Evolutionary conservation across 345 rosid species (phyloP).

Genomic region (Corymbia maculata): DNA sequence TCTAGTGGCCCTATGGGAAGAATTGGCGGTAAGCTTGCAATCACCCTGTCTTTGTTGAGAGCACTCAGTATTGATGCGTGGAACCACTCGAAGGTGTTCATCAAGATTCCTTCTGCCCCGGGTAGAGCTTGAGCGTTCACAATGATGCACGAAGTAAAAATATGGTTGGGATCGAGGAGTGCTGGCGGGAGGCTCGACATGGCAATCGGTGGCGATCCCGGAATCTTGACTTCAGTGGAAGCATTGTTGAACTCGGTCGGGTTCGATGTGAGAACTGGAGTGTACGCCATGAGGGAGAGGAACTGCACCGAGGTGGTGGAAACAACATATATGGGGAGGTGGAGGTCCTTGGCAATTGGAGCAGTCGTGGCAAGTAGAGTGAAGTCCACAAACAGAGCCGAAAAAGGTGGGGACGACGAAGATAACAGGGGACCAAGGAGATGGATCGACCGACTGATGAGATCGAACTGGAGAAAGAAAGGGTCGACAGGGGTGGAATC

Average conservation of each 20-base stretch:
- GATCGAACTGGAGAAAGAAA: slow-evolving; percentile 19
- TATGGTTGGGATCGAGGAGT: background rate
- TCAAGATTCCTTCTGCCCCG: slow-evolving; percentile 13
- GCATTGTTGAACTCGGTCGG: background rate
- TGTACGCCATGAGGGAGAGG: slow-evolving; percentile 2
- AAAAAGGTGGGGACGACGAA: slow-evolving; percentile 4
- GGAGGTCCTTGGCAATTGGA: slow-evolving; percentile 5
- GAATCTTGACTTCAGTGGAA: slow-evolving; percentile 6
- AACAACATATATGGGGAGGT: slow-evolving; percentile 15
- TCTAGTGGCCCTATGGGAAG: slow-evolving; percentile 23
- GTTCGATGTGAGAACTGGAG: background rate
- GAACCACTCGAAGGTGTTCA: slow-evolving; percentile 25
- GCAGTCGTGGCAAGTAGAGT: background rate
- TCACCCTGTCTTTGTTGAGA: background rate
- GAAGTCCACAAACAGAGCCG: slow-evolving; percentile 20
- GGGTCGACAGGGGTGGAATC: slow-evolving; percentile 12
- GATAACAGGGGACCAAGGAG: slow-evolving; percentile 17
- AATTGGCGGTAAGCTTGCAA: slow-evolving; percentile 10
- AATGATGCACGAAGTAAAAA: background rate
- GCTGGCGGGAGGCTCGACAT: slow-evolving; percentile 15
- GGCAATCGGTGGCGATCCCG: slow-evolving; percentile 19
- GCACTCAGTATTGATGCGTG: slow-evolving; percentile 10
- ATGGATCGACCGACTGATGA: slow-evolving; percentile 21
- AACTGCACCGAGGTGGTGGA: slow-evolving; percentile 16
- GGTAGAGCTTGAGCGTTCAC: background rate